phyloP scores from a whole-genome alignment of 2,329 filamentous ascomycete species.

The Colletotrichum sp. region DNA sequence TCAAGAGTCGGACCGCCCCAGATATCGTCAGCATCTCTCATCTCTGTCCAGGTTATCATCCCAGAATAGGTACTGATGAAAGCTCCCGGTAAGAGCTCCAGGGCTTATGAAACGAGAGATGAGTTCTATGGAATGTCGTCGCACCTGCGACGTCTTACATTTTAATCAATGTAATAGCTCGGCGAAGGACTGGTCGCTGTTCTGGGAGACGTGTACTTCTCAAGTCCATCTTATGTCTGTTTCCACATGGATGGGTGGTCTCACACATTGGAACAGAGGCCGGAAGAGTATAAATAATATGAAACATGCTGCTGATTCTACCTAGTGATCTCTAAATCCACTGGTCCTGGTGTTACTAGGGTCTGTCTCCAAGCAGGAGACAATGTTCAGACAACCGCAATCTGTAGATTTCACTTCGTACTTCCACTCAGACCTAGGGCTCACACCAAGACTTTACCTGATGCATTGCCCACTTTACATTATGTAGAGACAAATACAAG shows the following conservation, averaged over 20 bases:
- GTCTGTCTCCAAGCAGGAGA: not conserved
- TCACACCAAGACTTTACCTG: not conserved
- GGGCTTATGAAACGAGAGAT: not conserved
- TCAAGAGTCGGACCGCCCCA: not conserved
- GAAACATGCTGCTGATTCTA: not conserved
- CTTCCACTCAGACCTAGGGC: not conserved
- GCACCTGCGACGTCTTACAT: not conserved
- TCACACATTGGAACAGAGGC: not conserved
- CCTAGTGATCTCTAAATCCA: not conserved
- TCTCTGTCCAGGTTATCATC: not conserved
- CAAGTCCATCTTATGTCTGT: not conserved
- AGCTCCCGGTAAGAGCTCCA: rapidly evolving
- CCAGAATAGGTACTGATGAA: not conserved
- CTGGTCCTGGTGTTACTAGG: not conserved
- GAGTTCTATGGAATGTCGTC: not conserved
- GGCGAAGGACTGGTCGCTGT: not conserved
- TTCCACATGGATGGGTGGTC: not conserved
- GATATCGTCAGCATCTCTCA: not conserved
- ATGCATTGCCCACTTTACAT: rapidly evolving
- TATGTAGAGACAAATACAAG: not conserved
- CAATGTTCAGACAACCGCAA: not conserved
- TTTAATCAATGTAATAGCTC: rapidly evolving
- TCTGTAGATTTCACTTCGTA: not conserved
- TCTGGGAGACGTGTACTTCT: not conserved
- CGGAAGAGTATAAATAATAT: not conserved